Conservation (phyloP, 441 rosid genomes). For the Arabidopsis hybrid region DNA sequence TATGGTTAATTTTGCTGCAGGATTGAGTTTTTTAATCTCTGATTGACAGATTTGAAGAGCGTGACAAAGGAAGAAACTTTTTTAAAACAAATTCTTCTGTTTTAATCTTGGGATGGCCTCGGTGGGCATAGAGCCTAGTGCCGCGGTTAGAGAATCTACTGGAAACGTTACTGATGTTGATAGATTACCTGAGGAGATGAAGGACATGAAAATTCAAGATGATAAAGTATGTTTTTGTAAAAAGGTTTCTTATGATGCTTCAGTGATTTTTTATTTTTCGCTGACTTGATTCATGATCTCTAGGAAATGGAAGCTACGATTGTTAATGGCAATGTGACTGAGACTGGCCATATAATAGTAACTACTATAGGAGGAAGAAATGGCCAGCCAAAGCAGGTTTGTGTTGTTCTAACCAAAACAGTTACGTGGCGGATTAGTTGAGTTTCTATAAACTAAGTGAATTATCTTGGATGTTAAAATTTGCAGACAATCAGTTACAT, state of each 20-base stretch:
- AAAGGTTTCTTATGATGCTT: neutral
- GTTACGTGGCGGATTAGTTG: neutral
- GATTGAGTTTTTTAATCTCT: constrained; percentile 37
- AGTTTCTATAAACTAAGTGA: neutral
- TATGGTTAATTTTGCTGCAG: constrained; percentile 16
- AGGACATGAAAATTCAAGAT: constrained; percentile 90
- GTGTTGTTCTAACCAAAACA: neutral
- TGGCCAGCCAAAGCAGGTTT: constrained; percentile 96
- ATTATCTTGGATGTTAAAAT: constrained; percentile 9
- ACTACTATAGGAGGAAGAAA: constrained; percentile 97
- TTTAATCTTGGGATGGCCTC: constrained; percentile 62
- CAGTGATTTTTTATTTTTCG: neutral
- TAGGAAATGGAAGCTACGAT: constrained; percentile 93
- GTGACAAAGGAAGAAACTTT: constrained; percentile 36
- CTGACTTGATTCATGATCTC: constrained; percentile 27
- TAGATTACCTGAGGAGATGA: constrained; percentile 87
- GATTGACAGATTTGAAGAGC: constrained; percentile 38
- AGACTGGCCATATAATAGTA: constrained; percentile 95
- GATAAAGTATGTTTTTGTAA: constrained; percentile 61
- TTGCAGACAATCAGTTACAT: no score
- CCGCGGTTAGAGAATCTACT: constrained; percentile 60
- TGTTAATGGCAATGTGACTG: constrained; percentile 90
- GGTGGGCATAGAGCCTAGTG: constrained; percentile 58
- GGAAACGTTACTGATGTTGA: constrained; percentile 67
- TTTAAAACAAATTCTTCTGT: constrained; percentile 1